phyloP scores from a whole-genome alignment of 768 basidiomycete genomes.

The Melanogaster broomeanus region DNA sequence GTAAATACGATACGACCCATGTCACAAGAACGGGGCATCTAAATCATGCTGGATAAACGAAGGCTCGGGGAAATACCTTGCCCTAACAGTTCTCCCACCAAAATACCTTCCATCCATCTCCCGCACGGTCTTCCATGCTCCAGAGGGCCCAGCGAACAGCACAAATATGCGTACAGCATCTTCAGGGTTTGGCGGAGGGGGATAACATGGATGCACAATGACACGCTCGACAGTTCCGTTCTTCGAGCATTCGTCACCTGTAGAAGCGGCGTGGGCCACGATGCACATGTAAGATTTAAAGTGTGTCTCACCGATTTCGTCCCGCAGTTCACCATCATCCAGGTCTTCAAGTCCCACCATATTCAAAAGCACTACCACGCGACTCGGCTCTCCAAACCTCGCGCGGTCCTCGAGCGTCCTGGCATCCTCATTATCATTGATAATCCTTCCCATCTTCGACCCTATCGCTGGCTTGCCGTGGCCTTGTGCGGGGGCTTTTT shows the following conservation, averaged over 20 bases:
- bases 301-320: constrained; percentile 76
- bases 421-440: constrained; percentile 87
- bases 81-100: constrained; percentile 80
- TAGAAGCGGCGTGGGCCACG: not conserved
- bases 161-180: constrained; percentile 93
- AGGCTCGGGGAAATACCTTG: constrained; percentile 76
- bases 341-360: constrained; percentile 86
- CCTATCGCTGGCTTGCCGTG: constrained; percentile 44
- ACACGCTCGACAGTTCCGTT: constrained; percentile 93
- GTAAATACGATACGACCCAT: not conserved
- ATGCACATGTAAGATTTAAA: not conserved
- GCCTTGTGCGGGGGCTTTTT: constrained; percentile 37
- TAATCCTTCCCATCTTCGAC: constrained; percentile 83
- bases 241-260: constrained; percentile 90
- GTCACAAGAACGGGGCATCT: constrained; percentile 39
- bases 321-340: constrained; percentile 81
- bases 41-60: constrained; percentile 52
- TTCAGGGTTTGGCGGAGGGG: constrained; percentile 62
- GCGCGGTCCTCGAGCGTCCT: constrained; percentile 75
- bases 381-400: constrained; percentile 86
- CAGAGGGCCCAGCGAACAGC: constrained; percentile 85
- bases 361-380: constrained; percentile 87
- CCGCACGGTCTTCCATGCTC: constrained; percentile 94
- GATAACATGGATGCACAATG: constrained; percentile 75
- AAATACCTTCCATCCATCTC: constrained; percentile 94